Percentiles rank a stretch among this genome's conserved stretches.
phyloP scores from a whole-genome alignment of 371 early-diverging fungal species.

The Apophysomyces ossiformis region DNA sequence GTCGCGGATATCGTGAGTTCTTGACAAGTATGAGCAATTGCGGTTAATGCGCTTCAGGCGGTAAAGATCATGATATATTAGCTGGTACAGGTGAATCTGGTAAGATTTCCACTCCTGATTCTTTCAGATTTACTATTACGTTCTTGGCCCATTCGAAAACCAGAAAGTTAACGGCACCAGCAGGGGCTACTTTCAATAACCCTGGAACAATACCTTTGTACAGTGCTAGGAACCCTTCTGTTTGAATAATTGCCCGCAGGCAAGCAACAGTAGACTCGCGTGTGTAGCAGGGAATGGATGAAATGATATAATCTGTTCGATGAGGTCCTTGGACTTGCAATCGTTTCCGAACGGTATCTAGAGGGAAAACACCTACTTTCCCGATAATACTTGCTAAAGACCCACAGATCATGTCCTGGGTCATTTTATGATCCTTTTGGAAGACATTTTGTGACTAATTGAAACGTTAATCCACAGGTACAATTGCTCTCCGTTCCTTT shows the following conservation, averaged over 20 bases:
- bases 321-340: slow-evolving; percentile 80
- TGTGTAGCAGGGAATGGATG: slow-evolving; percentile 44
- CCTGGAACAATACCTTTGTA: slow-evolving; percentile 90
- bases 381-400: slow-evolving; percentile 83
- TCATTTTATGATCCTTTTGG: slow-evolving; percentile 29
- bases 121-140: slow-evolving; percentile 22
- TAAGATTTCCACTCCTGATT: background rate
- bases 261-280: slow-evolving; percentile 51
- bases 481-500: background rate
- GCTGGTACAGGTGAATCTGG: background rate
- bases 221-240: slow-evolving; percentile 86
- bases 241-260: slow-evolving; percentile 57
- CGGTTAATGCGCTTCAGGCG: background rate
- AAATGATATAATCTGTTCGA: slow-evolving; percentile 49
- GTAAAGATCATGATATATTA: slow-evolving; percentile 1
- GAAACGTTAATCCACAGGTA: background rate
- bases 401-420: slow-evolving; percentile 78
- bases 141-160: slow-evolving; percentile 72
- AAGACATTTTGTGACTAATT: slow-evolving; percentile 38
- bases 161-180: slow-evolving; percentile 86
- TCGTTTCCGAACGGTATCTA: slow-evolving; percentile 86
- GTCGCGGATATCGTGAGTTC: too few species aligned
- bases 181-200: slow-evolving; percentile 85
- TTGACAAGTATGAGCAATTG: background rate
- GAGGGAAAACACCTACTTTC: slow-evolving; percentile 88